These are phyloP conservation scores for Solanum rostratum DNA, from an alignment of 257 asterid genomes.

Conservation along the genomic window DNA sequence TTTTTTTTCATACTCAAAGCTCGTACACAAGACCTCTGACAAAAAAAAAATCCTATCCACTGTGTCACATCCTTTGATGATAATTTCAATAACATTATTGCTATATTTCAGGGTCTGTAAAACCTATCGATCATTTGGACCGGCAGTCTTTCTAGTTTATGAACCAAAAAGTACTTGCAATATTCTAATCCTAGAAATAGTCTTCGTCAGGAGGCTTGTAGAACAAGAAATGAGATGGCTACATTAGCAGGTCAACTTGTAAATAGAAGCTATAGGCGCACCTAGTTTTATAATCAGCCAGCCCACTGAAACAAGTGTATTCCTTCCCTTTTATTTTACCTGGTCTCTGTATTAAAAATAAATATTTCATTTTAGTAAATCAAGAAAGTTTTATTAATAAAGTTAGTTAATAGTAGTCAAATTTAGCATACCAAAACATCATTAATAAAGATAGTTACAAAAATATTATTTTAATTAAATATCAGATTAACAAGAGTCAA, in stretches of 20 bases:
- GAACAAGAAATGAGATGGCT: background rate
- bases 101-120: background rate
- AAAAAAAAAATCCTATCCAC: too few species aligned
- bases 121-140: background rate
- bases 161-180: background rate
- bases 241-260: background rate
- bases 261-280: slow-evolving; percentile 8
- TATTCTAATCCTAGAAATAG: background rate
- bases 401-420: too few species aligned
- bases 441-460: too few species aligned
- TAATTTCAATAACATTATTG: background rate
- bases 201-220: background rate
- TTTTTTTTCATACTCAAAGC: too few species aligned
- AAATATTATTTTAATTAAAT: too few species aligned
- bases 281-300: slow-evolving; percentile 30
- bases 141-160: background rate
- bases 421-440: background rate
- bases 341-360: too few species aligned
- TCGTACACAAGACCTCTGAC: too few species aligned
- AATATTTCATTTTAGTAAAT: too few species aligned
- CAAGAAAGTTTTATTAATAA: too few species aligned
- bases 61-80: too few species aligned
- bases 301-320: slow-evolving; percentile 30
- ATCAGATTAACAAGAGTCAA: too few species aligned
- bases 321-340: background rate